phyloP scores from a whole-genome alignment of 202 grass and related monocot genomes.

The Musa balbisiana region DNA sequence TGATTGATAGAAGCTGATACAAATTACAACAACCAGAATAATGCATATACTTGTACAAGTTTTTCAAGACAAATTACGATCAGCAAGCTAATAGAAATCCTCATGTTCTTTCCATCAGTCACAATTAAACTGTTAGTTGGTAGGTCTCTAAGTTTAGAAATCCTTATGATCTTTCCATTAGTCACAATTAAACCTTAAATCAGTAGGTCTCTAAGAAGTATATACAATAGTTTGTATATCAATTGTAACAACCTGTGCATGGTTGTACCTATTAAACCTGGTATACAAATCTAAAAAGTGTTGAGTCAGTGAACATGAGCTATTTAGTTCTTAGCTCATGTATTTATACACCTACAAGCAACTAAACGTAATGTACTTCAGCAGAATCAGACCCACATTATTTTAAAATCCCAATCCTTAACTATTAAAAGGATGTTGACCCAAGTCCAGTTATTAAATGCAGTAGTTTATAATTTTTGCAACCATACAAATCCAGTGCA shows the following conservation, averaged over 20 bases:
- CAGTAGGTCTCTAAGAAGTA: no score
- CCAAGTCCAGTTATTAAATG: neutral
- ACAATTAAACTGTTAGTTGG: neutral
- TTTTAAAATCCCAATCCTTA: neutral
- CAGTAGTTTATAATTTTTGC: neutral
- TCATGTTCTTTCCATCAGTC: no score
- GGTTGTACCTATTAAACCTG: no score
- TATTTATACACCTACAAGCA: neutral
- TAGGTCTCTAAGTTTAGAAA: neutral
- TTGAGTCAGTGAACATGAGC: neutral
- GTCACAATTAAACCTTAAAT: no score
- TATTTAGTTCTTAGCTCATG: neutral
- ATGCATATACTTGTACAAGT: neutral
- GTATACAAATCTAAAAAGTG: no score
- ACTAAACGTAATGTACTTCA: neutral
- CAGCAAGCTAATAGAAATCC: no score
- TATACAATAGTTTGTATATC: no score
- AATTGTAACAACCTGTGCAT: no score
- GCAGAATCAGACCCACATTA: neutral
- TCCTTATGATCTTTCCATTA: no score
- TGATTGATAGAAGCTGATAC: constrained; percentile 10
- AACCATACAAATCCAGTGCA: no score
- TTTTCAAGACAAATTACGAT: neutral
- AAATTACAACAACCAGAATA: neutral
- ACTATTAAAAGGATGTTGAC: neutral